Base-by-base conservation (phyloP, 805 yeast genomes). In the Barnettozyma californica region DNA sequence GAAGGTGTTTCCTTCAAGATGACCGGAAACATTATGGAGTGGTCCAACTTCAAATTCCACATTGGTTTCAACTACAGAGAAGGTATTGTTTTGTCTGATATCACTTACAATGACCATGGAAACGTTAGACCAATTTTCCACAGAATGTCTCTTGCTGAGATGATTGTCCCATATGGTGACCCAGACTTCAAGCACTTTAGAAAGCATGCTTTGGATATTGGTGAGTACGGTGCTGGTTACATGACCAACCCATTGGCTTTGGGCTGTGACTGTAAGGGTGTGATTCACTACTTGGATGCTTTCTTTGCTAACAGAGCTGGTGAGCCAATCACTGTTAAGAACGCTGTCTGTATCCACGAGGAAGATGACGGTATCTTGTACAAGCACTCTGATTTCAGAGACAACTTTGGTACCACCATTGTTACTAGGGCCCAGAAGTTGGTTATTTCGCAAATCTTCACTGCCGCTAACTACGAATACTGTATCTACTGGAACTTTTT, bases 181-280 rank as follows among this genome's bases (percentile, higher is more conserved):
- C 94, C 94, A 50, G 84, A 79, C 55, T 81, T 75, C 69, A 91
- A 90, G 48, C 92, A 85, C 65, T 90, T 85, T 63, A 76, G 94
- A 70, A 86, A 86, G 68, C 94, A 86, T 60, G 94, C 94, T 40
- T 79, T 86, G 68, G 94, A 86, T 68, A 80, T 86, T 56, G 94
- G 94, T 65, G 94, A 86, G 67, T 85, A 85, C 64, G 94, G 94
- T 70, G 92, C 90, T 53, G 94, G 94, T 62, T 80, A 80, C 71
- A 81, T 86, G 82, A 83, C 94, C 46, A 86, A 86, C 68, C 87
- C 91, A 31, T 74, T 86, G 55, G 70, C 84, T 19, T 75, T 85
- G 47, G 92, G 92, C 38, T 86, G 94, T 65, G 94, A 86, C 67
- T 86, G 94, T 72, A 85, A 86, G 66, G 94, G 94, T 64, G 88